Conservation (phyloP, 352 stramenopile species). For the Paralagenidium karlingii region DNA sequence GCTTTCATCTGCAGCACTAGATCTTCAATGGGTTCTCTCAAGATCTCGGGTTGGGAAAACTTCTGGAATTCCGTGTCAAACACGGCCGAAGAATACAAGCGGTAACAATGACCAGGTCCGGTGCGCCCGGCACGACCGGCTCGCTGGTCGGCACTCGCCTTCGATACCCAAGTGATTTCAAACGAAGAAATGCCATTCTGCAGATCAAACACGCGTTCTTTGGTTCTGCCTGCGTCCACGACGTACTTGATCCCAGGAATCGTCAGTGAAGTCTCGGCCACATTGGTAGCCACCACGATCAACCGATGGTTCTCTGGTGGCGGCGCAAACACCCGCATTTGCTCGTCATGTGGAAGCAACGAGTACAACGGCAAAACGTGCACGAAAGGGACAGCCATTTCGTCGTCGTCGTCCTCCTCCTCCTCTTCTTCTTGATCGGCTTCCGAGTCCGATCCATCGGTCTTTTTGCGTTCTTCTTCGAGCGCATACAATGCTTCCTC, state of each 20-base stretch:
- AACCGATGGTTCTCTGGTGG: slow-evolving; percentile 84
- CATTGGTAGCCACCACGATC: slow-evolving; percentile 97
- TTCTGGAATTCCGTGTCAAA: slow-evolving; percentile 92
- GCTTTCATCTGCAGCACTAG: slow-evolving; percentile 96
- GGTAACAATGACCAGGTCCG: slow-evolving; percentile 96
- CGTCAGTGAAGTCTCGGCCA: slow-evolving; percentile 96
- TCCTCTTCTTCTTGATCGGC: slow-evolving; percentile 43
- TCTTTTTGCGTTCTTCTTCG: slow-evolving; percentile 15
- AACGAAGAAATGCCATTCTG: slow-evolving; percentile 88
- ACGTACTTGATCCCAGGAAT: slow-evolving; percentile 95
- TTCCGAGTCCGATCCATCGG: slow-evolving; percentile 12
- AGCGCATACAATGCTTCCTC: slow-evolving; percentile 31
- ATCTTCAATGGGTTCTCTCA: slow-evolving; percentile 90
- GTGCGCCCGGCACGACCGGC: slow-evolving; percentile 93
- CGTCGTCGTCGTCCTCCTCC: slow-evolving; percentile 64
- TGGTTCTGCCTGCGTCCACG: slow-evolving; percentile 93
- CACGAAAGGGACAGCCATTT: slow-evolving; percentile 57
- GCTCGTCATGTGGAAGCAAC: slow-evolving; percentile 92
- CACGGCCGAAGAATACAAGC: slow-evolving; percentile 94
- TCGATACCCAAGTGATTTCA: slow-evolving; percentile 85
- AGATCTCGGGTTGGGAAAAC: slow-evolving; percentile 84
- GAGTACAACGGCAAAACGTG: slow-evolving; percentile 95
- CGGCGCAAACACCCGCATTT: slow-evolving; percentile 84
- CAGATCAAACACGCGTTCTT: slow-evolving; percentile 93
- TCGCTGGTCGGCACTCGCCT: slow-evolving; percentile 77